Percentiles rank a stretch among this genome's conserved stretches.
Evolutionary conservation across 2,329 filamentous ascomycete genomes (phyloP).

Genomic region (Calonectria pteridis): DNA sequence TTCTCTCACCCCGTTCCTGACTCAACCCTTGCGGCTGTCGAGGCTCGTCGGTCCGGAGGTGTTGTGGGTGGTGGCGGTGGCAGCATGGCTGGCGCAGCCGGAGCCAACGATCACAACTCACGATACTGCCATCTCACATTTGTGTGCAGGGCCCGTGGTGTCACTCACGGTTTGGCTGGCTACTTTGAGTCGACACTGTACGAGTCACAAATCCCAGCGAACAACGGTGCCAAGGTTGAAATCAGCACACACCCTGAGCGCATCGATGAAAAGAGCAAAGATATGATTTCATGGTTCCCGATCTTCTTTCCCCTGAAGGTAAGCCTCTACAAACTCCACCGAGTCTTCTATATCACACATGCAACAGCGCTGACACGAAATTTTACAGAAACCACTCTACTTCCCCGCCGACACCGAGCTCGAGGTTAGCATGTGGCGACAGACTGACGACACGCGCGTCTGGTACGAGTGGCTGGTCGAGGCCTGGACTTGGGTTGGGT

Average conservation of each 20-base stretch:
- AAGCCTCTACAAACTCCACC: conserved; percentile 43
- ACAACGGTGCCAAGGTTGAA: conserved; percentile 72
- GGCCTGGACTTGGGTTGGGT: conserved; percentile 76
- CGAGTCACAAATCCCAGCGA: conserved; percentile 59
- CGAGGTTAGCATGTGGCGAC: conserved; percentile 93
- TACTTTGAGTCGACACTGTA: conserved; percentile 99
- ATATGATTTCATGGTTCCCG: conserved; percentile 99
- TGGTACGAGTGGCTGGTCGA: conserved; percentile 99
- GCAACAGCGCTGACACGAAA: conserved; percentile 24
- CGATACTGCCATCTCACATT: conserved; percentile 85
- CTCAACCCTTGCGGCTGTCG: conserved; percentile 65
- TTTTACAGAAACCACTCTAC: conserved; percentile 79
- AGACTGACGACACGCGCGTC: conserved; percentile 94
- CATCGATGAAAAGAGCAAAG: conserved; percentile 92
- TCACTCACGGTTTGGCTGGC: conserved; percentile 90
- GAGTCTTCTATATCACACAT: neutral
- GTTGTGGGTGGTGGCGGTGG: conserved; percentile 76
- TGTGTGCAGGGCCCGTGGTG: conserved; percentile 80
- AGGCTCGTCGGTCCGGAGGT: conserved; percentile 72
- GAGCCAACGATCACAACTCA: conserved; percentile 91
- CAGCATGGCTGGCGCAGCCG: conserved; percentile 80
- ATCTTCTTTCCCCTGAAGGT: conserved; percentile 98
- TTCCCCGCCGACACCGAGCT: conserved; percentile 88
- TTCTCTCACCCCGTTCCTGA: conserved; percentile 81
- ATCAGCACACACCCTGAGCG: conserved; percentile 92